phyloP scores from a whole-genome alignment of 176 grass and related monocot species.

The Musa acuminata region DNA sequence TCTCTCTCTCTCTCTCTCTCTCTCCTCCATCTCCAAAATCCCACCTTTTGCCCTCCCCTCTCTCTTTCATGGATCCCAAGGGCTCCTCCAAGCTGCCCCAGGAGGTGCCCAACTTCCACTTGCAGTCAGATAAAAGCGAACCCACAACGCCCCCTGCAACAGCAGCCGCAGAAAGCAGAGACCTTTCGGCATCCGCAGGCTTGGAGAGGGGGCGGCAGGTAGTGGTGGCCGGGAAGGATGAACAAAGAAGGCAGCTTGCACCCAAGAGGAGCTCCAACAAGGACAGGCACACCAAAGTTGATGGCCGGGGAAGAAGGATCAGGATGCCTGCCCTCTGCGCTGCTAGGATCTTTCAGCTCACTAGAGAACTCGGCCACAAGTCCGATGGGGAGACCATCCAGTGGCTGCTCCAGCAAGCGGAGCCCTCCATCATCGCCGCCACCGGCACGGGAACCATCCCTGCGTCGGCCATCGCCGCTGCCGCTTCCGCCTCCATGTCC shows the following conservation, averaged over 20 bases:
- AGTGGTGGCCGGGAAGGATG: slow-evolving; percentile 25
- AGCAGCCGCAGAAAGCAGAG: slow-evolving; percentile 1
- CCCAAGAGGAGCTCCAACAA: slow-evolving; percentile 79
- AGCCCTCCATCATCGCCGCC: slow-evolving; percentile 72
- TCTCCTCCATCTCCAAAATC: neutral
- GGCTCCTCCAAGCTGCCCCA: slow-evolving; percentile 16
- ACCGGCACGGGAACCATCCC: slow-evolving; percentile 68
- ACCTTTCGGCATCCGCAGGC: slow-evolving; percentile 2
- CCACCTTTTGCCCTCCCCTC: neutral
- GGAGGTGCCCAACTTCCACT: slow-evolving; percentile 11
- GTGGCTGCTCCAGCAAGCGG: slow-evolving; percentile 85
- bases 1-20: neutral
- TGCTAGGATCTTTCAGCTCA: slow-evolving; percentile 80
- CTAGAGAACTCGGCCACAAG: slow-evolving; percentile 70
- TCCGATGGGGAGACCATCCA: slow-evolving; percentile 83
- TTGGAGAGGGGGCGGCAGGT: slow-evolving; percentile 7
- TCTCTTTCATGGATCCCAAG: slow-evolving; percentile 24
- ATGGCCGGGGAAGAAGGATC: slow-evolving; percentile 69
- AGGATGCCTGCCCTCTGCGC: slow-evolving; percentile 87
- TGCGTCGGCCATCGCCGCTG: slow-evolving; percentile 44
- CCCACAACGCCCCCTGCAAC: neutral
- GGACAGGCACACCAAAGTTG: slow-evolving; percentile 85
- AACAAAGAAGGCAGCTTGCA: slow-evolving; percentile 37
- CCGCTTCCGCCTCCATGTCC: slow-evolving; percentile 41
- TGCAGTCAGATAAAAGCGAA: neutral